Evolutionary conservation across 2,329 filamentous ascomycete species (phyloP), one percentile per base, ranked within the genome.

Genomic region (Coleophoma cylindrospora): DNA sequence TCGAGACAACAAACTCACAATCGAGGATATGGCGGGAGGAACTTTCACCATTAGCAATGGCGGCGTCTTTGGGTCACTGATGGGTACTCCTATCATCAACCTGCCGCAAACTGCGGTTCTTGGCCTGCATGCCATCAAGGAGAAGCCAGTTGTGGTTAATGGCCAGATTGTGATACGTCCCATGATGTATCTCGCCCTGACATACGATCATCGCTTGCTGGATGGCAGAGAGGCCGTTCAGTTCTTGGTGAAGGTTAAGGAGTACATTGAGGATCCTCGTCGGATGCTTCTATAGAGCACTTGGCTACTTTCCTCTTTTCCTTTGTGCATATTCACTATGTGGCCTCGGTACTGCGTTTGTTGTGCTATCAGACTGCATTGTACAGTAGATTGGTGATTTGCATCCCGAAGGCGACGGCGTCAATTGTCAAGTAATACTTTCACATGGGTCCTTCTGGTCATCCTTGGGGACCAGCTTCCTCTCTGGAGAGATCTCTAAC

Each of bases 141-240:
- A 99, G 49, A 89, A 87, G 64, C 84, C 92, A 3, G 84, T 96
- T 47, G 92, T 81, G 22, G 77, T 97, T 54, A 91, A 97, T 64
- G 94, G 94, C 65, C 95, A 96, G 76, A 78, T 97, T 51, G 91
- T 96, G 70, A 89, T 96, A 61, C 83, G 94, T 59, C 94, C 94
- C n/a, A 97, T 99, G 91, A 99, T 99, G 94, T 97, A 96, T 71
- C 81, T 99, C 57, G 94, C 94, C 40, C 79, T 99, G 53, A 99
- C 94, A 13, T 99, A 99, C 67, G 94, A 99, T 69, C 94, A 99
- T 74, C 88, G 94, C 66, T 82, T 99, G 45, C 78, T 99, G 21
- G 94, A 97, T 69, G 94, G 94, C 46, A 84, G 92, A 67, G 92
- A 97, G 74, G 94, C 92, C 43, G 91, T 96, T 38, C 94, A 92